Base-by-base conservation (phyloP, 2,329 filamentous ascomycete species). In the Colletotrichum lini region DNA sequence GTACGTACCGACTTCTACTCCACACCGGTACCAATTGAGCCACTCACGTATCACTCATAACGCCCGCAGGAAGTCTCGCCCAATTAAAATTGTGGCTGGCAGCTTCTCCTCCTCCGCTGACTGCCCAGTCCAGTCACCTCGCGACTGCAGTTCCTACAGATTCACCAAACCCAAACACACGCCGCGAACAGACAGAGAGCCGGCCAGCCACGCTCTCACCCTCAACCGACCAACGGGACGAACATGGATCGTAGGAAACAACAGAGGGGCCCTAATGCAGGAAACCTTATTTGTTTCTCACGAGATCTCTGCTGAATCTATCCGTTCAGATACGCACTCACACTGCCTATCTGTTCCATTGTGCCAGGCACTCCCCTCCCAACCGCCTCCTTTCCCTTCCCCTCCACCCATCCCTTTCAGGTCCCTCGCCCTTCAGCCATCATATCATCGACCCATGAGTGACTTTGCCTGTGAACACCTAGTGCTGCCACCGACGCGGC, bases 201-300 rank as follows among this genome's bases (percentile, higher is more conserved):
- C 56, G 63, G 54, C 47, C 59, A 23, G 35, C 23, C 58, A 60
- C 18, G 47, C 44, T 42, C 47, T 10, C 42, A 42, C 63, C 62
- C 47, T 57, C 56, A 30, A 35, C 47, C 42, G 45, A n/a, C 45
- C 35, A 38, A 67, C 68, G 68, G 68, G 64, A 71, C 64, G 68
- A 71, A 71, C 68, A 63, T 71, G 68, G 68, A 71, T 71, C 23
- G 23, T 21, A 16, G 53, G 70, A 72, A 72, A 72, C 66, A 72
- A 70, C 70, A 65, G 65, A 54, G 45, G 69, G 59, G 53, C 49
- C 58, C 56, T 66, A 67, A 66, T 62, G 67, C 70, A 73, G 53
- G 67, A 73, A 73, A 71, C 70, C 71, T 67, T 72, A 67, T 62
- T 72, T 70, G 62, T 73, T 73, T 73, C 67, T 62, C 53, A 26